Evolutionary conservation across 306 rosid genomes (phyloP).

Genomic region (Sicyos baderoa): DNA sequence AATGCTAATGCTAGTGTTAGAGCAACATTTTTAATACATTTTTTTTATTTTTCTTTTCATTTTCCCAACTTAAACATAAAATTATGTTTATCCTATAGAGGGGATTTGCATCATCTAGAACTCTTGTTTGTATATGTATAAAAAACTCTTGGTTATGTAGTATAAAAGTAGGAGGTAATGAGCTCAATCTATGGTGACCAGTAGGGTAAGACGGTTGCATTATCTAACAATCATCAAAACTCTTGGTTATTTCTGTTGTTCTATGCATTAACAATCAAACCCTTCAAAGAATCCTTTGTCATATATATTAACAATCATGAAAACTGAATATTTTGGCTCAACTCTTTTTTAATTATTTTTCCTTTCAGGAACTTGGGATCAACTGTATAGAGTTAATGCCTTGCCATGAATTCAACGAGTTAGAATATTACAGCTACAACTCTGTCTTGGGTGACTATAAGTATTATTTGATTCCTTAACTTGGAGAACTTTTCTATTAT

Average conservation of each 20-base stretch:
- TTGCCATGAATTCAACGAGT: constrained; percentile 90
- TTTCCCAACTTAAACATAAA: background rate
- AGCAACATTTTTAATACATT: background rate
- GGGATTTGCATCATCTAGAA: background rate
- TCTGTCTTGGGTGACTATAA: constrained; percentile 70
- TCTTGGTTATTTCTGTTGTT: too few relatives aligned
- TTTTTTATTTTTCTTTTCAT: background rate
- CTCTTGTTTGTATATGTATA: background rate
- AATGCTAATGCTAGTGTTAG: background rate
- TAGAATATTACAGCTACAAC: constrained; percentile 77
- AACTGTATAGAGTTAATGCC: constrained; percentile 97
- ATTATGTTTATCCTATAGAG: background rate
- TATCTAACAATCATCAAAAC: too few relatives aligned
- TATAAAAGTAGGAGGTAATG: too few relatives aligned
- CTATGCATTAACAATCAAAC: too few relatives aligned
- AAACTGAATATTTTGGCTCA: too few relatives aligned
- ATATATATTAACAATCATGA: too few relatives aligned
- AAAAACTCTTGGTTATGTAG: background rate
- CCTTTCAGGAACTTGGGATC: constrained; percentile 83
- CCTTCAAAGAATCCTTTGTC: too few relatives aligned
- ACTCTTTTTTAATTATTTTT: constrained; percentile 15
- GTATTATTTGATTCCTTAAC: constrained; percentile 23
- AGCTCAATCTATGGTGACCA: too few relatives aligned
- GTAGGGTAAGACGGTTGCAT: too few relatives aligned
- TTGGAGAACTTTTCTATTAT: background rate